A percentile compares a stretch with the other conserved stretches of the same genome.
These are phyloP conservation scores for Xylaria acuta DNA, from an alignment of 495 filamentous ascomycete genomes.

Conservation along the genomic window DNA sequence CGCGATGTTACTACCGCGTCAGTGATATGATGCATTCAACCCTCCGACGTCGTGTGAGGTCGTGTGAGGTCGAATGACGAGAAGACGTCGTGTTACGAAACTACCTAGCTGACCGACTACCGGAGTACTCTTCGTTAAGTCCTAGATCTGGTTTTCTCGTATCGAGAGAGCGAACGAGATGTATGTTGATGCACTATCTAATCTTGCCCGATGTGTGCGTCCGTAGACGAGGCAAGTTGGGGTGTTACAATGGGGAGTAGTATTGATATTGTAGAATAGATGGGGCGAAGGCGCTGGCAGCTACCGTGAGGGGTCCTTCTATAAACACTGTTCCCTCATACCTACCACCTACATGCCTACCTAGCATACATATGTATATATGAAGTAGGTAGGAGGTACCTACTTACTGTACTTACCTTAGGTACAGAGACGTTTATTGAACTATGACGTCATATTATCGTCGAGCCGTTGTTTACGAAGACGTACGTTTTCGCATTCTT, in stretches of 20 bases:
- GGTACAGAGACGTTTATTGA: background rate
- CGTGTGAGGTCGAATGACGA: background rate
- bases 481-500: background rate
- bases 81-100: background rate
- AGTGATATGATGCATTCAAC: slow-evolving; percentile 28
- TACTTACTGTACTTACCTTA: no score
- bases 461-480: background rate
- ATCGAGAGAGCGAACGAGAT: background rate
- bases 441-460: slow-evolving; percentile 9
- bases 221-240: background rate
- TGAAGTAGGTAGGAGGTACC: no score
- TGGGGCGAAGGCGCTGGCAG: background rate
- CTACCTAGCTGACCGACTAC: background rate
- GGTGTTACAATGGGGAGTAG: background rate
- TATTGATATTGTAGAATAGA: background rate
- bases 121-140: background rate
- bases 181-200: background rate
- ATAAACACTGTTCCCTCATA: background rate
- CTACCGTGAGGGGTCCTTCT: slow-evolving; percentile 4
- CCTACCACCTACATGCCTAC: background rate
- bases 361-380: no score
- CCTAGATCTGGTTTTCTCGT: background rate
- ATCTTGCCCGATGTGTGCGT: background rate
- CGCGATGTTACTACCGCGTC: slow-evolving; percentile 19
- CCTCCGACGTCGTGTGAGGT: background rate